Conservation (phyloP, 495 filamentous ascomycete genomes). For the Penicillium chermesinum region DNA sequence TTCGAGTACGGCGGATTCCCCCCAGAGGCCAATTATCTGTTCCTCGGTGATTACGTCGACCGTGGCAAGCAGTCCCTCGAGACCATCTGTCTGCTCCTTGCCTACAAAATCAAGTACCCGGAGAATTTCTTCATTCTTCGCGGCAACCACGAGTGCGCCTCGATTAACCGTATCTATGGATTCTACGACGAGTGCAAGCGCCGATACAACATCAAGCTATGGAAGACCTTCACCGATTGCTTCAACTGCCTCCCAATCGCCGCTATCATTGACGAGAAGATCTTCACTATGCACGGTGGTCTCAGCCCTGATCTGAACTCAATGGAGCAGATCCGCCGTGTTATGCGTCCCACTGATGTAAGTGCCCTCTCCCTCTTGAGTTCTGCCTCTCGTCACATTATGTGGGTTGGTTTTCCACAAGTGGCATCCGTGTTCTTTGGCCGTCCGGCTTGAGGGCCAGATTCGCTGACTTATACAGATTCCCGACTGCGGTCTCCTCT, state of each 20-base stretch:
- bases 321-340: slow-evolving; percentile 98
- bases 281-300: slow-evolving; percentile 99
- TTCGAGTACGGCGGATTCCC: slow-evolving; percentile 99
- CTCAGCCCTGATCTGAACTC: slow-evolving; percentile 97
- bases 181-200: slow-evolving; percentile 99
- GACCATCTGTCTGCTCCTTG: slow-evolving; percentile 96
- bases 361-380: slow-evolving; percentile 28
- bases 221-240: slow-evolving; percentile 99
- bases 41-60: slow-evolving; percentile 98
- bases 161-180: slow-evolving; percentile 99
- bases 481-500: slow-evolving; percentile 94
- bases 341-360: slow-evolving; percentile 99
- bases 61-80: slow-evolving; percentile 99
- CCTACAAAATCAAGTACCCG: slow-evolving; percentile 99
- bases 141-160: slow-evolving; percentile 98
- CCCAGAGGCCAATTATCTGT: slow-evolving; percentile 98
- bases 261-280: slow-evolving; percentile 99
- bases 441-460: slow-evolving; percentile 37
- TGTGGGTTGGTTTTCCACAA: slow-evolving; percentile 3
- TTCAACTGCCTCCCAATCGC: slow-evolving; percentile 99
- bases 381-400: slow-evolving; percentile 1
- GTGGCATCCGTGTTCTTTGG: slow-evolving; percentile 5
- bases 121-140: slow-evolving; percentile 99
- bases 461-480: slow-evolving; percentile 67
- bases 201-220: slow-evolving; percentile 99